Conservation (phyloP, 805 yeast species). For the Candida sphagnicola region DNA sequence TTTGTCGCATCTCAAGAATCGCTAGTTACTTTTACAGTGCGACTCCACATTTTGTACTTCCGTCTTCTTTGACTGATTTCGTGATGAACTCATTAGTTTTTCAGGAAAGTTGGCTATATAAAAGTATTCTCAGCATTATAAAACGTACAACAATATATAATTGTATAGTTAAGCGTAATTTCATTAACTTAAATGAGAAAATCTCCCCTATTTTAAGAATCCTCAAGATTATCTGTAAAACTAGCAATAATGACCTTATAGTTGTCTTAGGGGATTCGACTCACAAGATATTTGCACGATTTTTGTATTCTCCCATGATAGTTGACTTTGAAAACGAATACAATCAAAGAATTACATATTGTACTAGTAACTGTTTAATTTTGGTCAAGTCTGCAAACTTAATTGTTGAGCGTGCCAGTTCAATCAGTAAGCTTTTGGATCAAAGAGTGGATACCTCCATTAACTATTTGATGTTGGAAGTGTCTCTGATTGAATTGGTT, state of each 20-base stretch:
- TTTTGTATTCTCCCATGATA: constrained; percentile 24
- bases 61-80: no score
- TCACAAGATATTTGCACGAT: constrained; percentile 25
- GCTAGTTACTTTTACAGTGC: no score
- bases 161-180: constrained; percentile 14
- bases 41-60: no score
- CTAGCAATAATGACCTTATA: constrained; percentile 20
- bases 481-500: constrained; percentile 26
- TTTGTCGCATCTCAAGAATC: no score
- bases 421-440: constrained; percentile 10
- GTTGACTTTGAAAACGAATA: constrained; percentile 26
- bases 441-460: constrained; percentile 7
- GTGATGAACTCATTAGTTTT: constrained; percentile 10
- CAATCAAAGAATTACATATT: constrained; percentile 30
- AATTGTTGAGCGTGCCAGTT: constrained; percentile 15
- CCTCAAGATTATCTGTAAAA: constrained; percentile 18
- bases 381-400: constrained; percentile 24
- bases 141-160: constrained; percentile 7
- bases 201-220: constrained; percentile 26
- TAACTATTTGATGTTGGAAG: constrained; percentile 23
- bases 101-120: constrained; percentile 23
- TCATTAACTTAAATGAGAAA: constrained; percentile 9
- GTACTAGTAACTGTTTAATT: constrained; percentile 23
- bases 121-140: constrained; percentile 8
- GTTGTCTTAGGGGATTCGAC: constrained; percentile 29